Evolutionary conservation across 129 eudicot genomes (phyloP).

Genomic region (Arctium lappa): DNA sequence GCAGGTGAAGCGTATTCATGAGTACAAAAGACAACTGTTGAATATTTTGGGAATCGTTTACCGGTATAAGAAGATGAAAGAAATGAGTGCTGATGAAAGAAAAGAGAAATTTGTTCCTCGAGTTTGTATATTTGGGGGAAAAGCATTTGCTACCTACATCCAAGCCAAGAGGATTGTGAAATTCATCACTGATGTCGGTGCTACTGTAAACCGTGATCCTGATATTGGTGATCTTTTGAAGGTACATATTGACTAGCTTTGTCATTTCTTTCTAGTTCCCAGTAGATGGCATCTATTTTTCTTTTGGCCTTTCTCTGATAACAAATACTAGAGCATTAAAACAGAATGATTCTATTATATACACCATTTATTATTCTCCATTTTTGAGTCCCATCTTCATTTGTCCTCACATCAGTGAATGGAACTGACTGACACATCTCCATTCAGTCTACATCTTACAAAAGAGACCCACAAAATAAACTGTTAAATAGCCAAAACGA

Average conservation of each 20-base stretch:
- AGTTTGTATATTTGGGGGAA: conserved; percentile 97
- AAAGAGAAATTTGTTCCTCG: conserved; percentile 66
- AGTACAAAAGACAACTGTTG: conserved; percentile 76
- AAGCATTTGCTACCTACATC: conserved; percentile 90
- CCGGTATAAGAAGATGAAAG: conserved; percentile 92
- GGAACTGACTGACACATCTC: not conserved
- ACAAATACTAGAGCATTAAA: not conserved
- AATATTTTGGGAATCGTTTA: conserved; percentile 85
- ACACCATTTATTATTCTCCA: not conserved
- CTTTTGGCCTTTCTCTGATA: not conserved
- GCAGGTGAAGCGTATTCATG: conserved; percentile 93
- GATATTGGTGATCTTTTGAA: conserved; percentile 88
- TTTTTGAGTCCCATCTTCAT: not conserved
- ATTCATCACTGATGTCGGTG: conserved; percentile 86
- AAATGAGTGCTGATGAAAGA: conserved; percentile 73
- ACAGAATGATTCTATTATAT: not conserved
- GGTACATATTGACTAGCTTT: conserved; percentile 32
- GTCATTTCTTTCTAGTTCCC: not conserved
- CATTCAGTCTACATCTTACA: not conserved
- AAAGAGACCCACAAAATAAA: not conserved
- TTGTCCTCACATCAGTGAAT: not conserved
- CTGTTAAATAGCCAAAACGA: not conserved
- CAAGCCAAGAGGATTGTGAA: conserved; percentile 97
- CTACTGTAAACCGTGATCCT: conserved; percentile 82
- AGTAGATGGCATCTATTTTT: not conserved